phyloP scores from a whole-genome alignment of 2,329 filamentous ascomycete species.

The Ophiognomonia clavigignenti-juglandacearum region DNA sequence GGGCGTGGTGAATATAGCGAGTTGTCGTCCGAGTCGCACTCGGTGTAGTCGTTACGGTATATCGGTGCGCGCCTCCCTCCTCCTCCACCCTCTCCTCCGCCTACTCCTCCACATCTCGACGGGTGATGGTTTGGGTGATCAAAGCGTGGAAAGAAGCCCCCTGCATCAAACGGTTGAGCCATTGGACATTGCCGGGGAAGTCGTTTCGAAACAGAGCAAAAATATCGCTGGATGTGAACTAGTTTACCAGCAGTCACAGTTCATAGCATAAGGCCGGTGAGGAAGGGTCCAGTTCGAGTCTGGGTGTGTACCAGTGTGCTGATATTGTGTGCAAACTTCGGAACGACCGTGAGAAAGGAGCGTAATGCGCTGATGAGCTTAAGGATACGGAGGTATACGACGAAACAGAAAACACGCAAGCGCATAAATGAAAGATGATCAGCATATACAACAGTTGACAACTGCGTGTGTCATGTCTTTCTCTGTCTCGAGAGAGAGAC shows the following conservation, averaged over 20 bases:
- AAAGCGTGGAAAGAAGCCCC: conserved; percentile 20
- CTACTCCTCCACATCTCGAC: not conserved
- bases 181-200: conserved; percentile 29
- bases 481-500: not conserved
- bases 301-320: no score
- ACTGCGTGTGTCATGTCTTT: not conserved
- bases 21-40: conserved; percentile 10
- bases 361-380: no score
- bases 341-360: no score
- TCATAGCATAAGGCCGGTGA: no score
- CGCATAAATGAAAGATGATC: not conserved
- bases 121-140: conserved; percentile 9
- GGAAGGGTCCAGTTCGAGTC: no score
- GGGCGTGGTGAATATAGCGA: conserved; percentile 1
- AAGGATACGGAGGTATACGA: not conserved
- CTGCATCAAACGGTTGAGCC: conserved; percentile 29
- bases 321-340: no score
- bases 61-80: conserved; percentile 1
- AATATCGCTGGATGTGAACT: not conserved
- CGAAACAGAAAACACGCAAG: not conserved
- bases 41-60: conserved; percentile 7
- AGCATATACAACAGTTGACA: not conserved
- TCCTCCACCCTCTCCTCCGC: no score
- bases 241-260: not conserved
- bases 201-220: not conserved